These are phyloP conservation scores for Athelia sp. DNA, from an alignment of 1,284 basidiomycete species.

Conservation along the genomic window DNA sequence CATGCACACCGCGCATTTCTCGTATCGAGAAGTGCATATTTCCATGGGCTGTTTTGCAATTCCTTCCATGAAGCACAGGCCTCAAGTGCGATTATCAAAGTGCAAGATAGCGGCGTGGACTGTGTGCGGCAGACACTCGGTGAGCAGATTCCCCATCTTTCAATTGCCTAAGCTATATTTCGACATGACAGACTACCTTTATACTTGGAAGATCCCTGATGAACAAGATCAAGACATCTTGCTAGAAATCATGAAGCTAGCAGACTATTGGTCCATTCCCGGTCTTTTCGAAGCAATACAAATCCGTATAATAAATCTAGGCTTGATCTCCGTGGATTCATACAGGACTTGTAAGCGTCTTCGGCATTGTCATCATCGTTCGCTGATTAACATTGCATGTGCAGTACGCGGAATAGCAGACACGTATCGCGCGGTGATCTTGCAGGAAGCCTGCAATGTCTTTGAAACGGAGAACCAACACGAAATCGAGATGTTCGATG, in stretches of 20 bases:
- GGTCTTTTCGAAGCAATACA: constrained; percentile 5
- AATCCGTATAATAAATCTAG: neutral
- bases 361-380: neutral
- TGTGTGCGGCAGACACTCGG: constrained; percentile 17
- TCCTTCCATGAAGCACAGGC: constrained; percentile 15
- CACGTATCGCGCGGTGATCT: neutral
- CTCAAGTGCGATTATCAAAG: constrained; percentile 12
- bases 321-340: neutral
- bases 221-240: constrained; percentile 7
- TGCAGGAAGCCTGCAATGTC: neutral
- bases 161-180: neutral
- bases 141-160: constrained; percentile 11
- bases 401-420: neutral
- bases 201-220: constrained; percentile 10
- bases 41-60: constrained; percentile 23
- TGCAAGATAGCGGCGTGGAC: constrained; percentile 9
- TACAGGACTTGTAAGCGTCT: neutral
- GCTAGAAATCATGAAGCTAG: constrained; percentile 9
- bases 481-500: neutral
- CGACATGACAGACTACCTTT: constrained; percentile 11
- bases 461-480: neutral
- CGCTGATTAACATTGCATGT: neutral
- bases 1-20: constrained; percentile 28
- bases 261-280: constrained; percentile 9
- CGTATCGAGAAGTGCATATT: constrained; percentile 22